Evolutionary conservation across 2,329 filamentous ascomycete species (phyloP).

Genomic region (Phyllosticta ampelicida): DNA sequence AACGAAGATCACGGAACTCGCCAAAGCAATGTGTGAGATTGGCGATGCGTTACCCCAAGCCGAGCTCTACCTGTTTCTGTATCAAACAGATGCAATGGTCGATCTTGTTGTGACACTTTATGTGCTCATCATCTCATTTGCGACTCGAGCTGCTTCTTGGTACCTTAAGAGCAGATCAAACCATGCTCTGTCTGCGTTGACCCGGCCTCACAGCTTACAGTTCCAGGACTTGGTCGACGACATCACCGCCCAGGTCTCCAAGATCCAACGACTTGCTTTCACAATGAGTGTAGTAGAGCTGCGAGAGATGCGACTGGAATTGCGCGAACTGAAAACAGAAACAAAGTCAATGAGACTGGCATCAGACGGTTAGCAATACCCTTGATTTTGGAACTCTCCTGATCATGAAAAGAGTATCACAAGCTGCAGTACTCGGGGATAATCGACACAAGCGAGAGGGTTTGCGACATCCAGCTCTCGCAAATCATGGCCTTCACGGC

Average conservation of each 20-base stretch:
- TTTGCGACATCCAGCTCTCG: background rate
- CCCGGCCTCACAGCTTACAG: conserved; percentile 8
- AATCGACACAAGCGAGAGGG: background rate
- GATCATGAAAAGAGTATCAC: background rate
- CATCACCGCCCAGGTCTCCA: background rate
- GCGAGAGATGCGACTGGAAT: background rate
- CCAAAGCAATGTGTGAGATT: conserved; percentile 10
- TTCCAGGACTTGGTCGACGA: conserved; percentile 10
- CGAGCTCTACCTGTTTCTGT: conserved; percentile 1
- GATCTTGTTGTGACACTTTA: conserved; percentile 9
- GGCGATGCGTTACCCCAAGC: conserved; percentile 10
- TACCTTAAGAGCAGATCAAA: conserved; percentile 8
- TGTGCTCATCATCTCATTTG: conserved; percentile 11
- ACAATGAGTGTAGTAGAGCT: background rate
- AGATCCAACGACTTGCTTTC: background rate
- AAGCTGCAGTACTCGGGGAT: background rate
- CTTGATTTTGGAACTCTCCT: background rate
- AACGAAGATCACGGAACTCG: conserved; percentile 6
- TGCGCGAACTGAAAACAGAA: background rate
- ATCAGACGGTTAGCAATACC: background rate
- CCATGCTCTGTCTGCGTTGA: conserved; percentile 6
- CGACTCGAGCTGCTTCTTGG: conserved; percentile 8
- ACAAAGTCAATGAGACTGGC: background rate
- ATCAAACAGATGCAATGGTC: conserved; percentile 11
- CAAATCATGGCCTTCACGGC: background rate